phyloP scores from a whole-genome alignment of 441 rosid species.

The Adansonia gregorii region DNA sequence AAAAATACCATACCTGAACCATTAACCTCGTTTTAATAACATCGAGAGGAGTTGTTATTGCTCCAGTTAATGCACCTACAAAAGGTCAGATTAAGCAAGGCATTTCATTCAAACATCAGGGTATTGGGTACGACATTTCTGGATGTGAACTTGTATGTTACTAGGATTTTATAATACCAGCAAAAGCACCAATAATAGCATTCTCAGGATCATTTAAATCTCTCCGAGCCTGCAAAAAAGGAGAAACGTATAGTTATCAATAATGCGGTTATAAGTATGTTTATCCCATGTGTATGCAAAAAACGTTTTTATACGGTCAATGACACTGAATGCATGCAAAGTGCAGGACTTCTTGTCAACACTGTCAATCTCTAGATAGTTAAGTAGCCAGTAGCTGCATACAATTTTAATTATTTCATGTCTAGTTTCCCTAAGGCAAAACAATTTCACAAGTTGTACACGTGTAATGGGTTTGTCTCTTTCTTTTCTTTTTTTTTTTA shows the following conservation, averaged over 20 bases:
- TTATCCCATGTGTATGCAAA: neutral
- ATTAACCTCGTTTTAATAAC: conserved; percentile 94
- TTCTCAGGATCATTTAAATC: conserved; percentile 91
- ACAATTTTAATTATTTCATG: neutral
- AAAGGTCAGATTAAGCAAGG: neutral
- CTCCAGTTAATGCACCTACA: conserved; percentile 92
- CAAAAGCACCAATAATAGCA: conserved; percentile 86
- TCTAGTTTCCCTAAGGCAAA: too few relatives aligned
- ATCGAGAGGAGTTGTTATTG: conserved; percentile 96
- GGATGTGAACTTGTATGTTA: neutral
- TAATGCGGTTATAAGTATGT: neutral
- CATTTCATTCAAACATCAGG: conserved; percentile 1
- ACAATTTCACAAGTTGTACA: too few relatives aligned
- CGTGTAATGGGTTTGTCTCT: too few relatives aligned
- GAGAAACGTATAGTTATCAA: neutral
- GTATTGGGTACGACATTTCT: too few relatives aligned
- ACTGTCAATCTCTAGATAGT: neutral
- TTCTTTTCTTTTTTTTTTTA: too few relatives aligned
- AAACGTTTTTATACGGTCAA: too few relatives aligned
- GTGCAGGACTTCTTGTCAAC: neutral
- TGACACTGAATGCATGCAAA: too few relatives aligned
- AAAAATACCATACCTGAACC: conserved; percentile 66
- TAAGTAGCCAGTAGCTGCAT: neutral
- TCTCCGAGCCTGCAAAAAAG: conserved; percentile 62
- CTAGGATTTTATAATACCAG: conserved; percentile 52